Evolutionary conservation across 257 asterid species (phyloP).

Genomic region (Hygrophila difformis): DNA sequence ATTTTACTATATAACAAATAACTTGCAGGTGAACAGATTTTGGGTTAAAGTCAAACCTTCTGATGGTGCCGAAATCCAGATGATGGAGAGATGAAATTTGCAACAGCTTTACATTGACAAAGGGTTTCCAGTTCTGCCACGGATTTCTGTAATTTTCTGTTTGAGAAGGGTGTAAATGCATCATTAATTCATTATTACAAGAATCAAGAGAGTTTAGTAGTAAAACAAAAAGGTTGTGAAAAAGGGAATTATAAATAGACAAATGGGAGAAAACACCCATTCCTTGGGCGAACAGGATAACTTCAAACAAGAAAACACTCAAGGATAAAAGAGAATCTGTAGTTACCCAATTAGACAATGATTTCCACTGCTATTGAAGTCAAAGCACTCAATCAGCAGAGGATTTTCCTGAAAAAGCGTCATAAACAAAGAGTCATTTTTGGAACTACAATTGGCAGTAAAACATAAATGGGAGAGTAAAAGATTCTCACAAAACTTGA

Average conservation of each 20-base stretch:
- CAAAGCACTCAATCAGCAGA: conserved; percentile 72
- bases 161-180: conserved; percentile 2
- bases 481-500: background rate
- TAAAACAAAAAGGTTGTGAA: too few relatives aligned
- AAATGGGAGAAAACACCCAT: background rate
- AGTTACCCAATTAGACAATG: conserved; percentile 70
- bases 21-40: conserved; percentile 4
- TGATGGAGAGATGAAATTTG: conserved; percentile 46
- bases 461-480: background rate
- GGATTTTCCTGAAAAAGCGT: conserved; percentile 57
- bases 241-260: background rate
- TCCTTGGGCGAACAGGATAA: background rate
- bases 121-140: conserved; percentile 54
- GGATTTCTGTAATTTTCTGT: conserved; percentile 61
- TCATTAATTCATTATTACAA: too few relatives aligned
- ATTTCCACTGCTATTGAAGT: conserved; percentile 59
- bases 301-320: background rate
- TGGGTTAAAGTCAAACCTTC: conserved; percentile 36
- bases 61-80: conserved; percentile 37
- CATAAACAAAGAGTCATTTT: background rate
- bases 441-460: too few relatives aligned
- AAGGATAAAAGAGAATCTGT: conserved; percentile 1
- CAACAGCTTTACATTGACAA: conserved; percentile 40
- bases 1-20: conserved; percentile 6
- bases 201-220: too few relatives aligned